These are phyloP conservation scores for Peniophora sp. DNA, from an alignment of 1,284 basidiomycete genomes.

Conservation along the genomic window DNA sequence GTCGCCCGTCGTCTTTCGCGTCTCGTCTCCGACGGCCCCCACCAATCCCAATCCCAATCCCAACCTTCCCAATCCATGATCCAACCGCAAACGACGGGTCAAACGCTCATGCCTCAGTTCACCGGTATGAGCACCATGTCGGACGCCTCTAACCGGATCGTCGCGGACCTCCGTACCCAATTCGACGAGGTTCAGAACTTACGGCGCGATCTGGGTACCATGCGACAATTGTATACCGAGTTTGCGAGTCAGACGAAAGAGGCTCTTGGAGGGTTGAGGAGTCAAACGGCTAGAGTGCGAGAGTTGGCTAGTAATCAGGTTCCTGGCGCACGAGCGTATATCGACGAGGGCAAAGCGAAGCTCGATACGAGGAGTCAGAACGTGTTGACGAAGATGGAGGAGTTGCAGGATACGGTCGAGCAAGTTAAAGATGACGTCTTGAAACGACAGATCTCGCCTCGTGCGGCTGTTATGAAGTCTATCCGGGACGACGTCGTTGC, in stretches of 20 bases:
- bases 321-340: conserved; percentile 81
- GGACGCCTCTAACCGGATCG: conserved; percentile 64
- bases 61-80: conserved; percentile 26
- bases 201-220: conserved; percentile 86
- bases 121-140: conserved; percentile 67
- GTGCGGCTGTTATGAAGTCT: conserved; percentile 62
- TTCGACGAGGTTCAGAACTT: conserved; percentile 93
- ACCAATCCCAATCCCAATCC: conserved; percentile 11
- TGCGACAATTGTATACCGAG: conserved; percentile 91
- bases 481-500: conserved; percentile 71
- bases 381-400: conserved; percentile 88
- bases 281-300: conserved; percentile 81
- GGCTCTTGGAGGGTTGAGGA: conserved; percentile 68
- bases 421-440: conserved; percentile 87
- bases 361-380: conserved; percentile 86
- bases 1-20: conserved; percentile 65
- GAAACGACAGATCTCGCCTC: conserved; percentile 83
- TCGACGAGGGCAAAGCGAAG: conserved; percentile 87
- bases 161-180: conserved; percentile 82
- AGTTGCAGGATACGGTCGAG: conserved; percentile 90
- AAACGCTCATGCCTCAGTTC: conserved; percentile 61
- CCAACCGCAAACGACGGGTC: conserved; percentile 56
- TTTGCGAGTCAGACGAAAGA: conserved; percentile 90
- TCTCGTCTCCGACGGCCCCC: conserved; percentile 36
- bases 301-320: conserved; percentile 79